Evolutionary conservation across 2,329 filamentous ascomycete species (phyloP).

Genomic region (Cercospora sp.): DNA sequence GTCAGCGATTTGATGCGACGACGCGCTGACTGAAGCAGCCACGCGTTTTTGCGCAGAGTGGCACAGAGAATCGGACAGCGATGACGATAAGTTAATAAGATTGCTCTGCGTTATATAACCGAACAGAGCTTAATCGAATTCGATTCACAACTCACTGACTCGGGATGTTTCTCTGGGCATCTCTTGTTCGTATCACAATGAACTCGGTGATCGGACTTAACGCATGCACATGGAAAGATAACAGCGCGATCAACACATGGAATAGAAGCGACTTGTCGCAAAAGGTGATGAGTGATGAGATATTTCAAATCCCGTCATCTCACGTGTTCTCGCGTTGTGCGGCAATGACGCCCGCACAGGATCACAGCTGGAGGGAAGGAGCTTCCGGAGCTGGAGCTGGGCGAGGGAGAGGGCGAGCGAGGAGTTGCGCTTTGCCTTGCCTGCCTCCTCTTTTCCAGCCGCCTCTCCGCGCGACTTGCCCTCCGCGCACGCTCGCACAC

Average conservation of each 20-base stretch:
- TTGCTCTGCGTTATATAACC: neutral
- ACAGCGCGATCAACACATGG: neutral
- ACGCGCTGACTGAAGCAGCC: neutral
- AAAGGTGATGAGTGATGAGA: neutral
- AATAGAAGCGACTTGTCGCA: neutral
- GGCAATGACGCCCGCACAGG: neutral
- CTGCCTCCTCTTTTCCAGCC: constrained; percentile 5
- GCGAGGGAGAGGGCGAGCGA: neutral
- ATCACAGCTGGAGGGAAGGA: neutral
- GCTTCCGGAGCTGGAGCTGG: neutral
- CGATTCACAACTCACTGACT: neutral
- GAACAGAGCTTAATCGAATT: neutral
- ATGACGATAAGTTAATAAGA: neutral
- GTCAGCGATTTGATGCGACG: neutral
- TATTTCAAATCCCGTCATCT: neutral
- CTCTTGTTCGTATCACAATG: neutral
- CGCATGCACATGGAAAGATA: neutral
- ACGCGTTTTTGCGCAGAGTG: neutral
- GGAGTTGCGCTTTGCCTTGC: neutral
- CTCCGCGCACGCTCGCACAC: neutral
- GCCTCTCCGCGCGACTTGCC: neutral
- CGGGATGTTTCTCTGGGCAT: neutral
- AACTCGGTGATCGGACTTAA: neutral
- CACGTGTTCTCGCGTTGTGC: constrained; percentile 4
- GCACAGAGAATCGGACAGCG: neutral